Evolutionary conservation across 306 rosid genomes (phyloP), one percentile per base, ranked within the genome.

Genomic region (Prosopis cineraria): DNA sequence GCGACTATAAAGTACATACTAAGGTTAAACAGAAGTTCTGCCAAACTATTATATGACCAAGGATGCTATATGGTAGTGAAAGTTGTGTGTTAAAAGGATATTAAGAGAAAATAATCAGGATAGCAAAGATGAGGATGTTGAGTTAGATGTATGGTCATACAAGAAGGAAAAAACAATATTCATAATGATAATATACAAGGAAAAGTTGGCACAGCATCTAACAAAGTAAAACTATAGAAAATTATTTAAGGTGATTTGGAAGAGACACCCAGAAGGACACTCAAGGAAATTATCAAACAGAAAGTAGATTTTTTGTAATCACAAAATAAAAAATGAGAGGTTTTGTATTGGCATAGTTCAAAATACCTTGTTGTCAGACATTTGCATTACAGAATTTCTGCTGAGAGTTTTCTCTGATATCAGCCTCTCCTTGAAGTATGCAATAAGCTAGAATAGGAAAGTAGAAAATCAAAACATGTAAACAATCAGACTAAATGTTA

Each of bases 371-470:
- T 81, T 60, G 37, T 80, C 81, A 39, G 79, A 79, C 81, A 84
- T 43, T 83, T 92, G 93, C 91, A 87, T 86, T 56, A 94, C 96
- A 60, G 78, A 76, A 84, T 94, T 94, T 83, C 98, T 87, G 39
- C 24, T 74, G 45, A 92, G 89, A 55, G 95, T 94, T 84, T 92
- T 79, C 79, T 82, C 86, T 33, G 98, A 92, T 84, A 94, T 94
- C 85, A 78, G 45, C 68, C 97, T 85, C 85, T 87, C 96, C 66
- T 75, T 82, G 77, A 94, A 92, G 84, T 84, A 94, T 22, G 88
- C 86, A 74, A 82, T 79, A 59, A 92, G 72, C 98, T 94, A 85
- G 84, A 74, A 85, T 56, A 50, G 63, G 80, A 68, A 74, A 37
- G 55, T 75, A 47, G 55, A 45, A 79, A 73, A 64, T 45, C 70